Conservation (phyloP, 345 rosid genomes). For the Hirschfeldia incana region DNA sequence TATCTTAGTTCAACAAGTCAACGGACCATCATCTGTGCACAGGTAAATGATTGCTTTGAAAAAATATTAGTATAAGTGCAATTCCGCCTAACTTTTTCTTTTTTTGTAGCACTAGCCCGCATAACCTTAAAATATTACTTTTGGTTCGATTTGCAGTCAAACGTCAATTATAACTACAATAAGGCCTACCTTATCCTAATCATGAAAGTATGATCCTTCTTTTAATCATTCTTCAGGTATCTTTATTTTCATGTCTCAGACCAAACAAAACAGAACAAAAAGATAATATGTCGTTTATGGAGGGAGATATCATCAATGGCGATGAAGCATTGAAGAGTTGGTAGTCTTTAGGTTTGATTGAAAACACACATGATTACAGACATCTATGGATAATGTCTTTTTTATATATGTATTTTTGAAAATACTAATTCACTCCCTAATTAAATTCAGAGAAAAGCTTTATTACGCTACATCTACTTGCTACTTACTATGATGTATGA, state of each 20-base stretch:
- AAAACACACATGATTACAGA: background rate
- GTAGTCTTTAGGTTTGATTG: background rate
- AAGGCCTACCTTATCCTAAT: background rate
- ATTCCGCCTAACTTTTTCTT: background rate
- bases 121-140: background rate
- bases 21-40: background rate
- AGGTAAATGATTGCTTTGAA: background rate
- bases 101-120: background rate
- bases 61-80: background rate
- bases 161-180: background rate
- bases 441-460: background rate
- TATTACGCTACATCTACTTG: background rate
- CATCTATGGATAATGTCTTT: background rate
- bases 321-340: background rate
- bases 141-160: background rate
- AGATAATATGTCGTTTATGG: background rate
- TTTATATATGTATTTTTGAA: background rate
- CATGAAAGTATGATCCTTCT: background rate
- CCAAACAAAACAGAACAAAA: background rate
- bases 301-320: background rate
- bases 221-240: background rate
- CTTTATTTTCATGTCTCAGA: background rate
- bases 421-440: background rate
- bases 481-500: no score
- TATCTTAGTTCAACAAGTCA: no score